phyloP scores from a whole-genome alignment of 306 rosid genomes.

The Ziziphus jujuba region DNA sequence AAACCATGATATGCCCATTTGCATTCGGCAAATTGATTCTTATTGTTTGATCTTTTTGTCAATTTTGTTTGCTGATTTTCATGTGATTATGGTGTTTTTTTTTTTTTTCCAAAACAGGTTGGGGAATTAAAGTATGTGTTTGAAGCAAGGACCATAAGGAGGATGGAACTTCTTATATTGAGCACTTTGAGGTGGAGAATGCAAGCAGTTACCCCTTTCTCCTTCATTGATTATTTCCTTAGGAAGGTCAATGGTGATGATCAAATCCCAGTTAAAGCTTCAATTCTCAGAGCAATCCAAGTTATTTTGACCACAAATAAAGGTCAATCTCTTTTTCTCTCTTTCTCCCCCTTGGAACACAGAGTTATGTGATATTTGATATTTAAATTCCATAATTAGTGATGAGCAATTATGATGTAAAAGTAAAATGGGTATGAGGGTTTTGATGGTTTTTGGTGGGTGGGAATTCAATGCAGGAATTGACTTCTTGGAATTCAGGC shows the following conservation, averaged over 20 bases:
- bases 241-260: slow-evolving; percentile 53
- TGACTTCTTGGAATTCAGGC: slow-evolving; percentile 91
- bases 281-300: slow-evolving; percentile 49
- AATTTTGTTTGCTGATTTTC: not conserved
- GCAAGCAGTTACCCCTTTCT: slow-evolving; percentile 87
- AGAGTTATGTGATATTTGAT: slow-evolving; percentile 4
- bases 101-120: slow-evolving; percentile 42
- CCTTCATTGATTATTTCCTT: slow-evolving; percentile 77
- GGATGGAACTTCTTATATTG: slow-evolving; percentile 93
- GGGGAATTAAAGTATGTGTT: slow-evolving; percentile 74
- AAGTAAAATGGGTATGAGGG: slow-evolving; percentile 7
- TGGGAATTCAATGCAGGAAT: slow-evolving; percentile 75
- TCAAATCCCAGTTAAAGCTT: slow-evolving; percentile 39
- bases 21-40: not conserved
- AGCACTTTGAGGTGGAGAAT: slow-evolving; percentile 91
- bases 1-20: not conserved
- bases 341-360: slow-evolving; percentile 9
- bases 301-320: slow-evolving; percentile 50
- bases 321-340: slow-evolving; percentile 39
- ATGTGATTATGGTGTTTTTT: slow-evolving; percentile 9
- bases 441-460: slow-evolving; percentile 36
- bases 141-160: slow-evolving; percentile 82
- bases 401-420: slow-evolving; percentile 11
- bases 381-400: slow-evolving; percentile 14
- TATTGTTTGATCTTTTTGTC: not conserved